Evolutionary conservation across 805 yeast species (phyloP).

Genomic region (Trichomonascus vanleenenianus): DNA sequence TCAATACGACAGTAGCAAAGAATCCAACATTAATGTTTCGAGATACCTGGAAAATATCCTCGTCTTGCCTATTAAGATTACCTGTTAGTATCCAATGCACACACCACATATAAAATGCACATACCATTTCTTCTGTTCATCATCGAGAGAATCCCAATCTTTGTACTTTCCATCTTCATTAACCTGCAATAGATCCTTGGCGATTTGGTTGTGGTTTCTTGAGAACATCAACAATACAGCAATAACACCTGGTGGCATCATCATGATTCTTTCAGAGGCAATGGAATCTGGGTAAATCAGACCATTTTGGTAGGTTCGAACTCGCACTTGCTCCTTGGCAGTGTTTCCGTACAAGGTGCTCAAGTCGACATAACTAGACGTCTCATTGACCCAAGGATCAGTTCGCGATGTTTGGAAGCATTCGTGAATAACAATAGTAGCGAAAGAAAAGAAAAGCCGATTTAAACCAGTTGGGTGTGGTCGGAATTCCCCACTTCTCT

Average conservation of each 20-base stretch:
- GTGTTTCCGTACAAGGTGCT: slow-evolving; percentile 1
- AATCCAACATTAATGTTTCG: slow-evolving; percentile 3
- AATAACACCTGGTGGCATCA: slow-evolving; percentile 2
- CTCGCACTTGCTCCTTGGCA: neutral
- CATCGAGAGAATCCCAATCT: neutral
- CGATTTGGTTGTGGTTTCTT: neutral
- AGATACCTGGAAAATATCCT: slow-evolving; percentile 1
- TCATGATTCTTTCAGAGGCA: slow-evolving; percentile 1
- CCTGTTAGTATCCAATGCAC: neutral
- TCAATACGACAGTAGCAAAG: slow-evolving; percentile 1
- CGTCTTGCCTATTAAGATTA: slow-evolving; percentile 1
- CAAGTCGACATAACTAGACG: slow-evolving; percentile 1
- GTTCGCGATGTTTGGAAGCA: slow-evolving; percentile 1
- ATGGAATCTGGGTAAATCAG: slow-evolving; percentile 1
- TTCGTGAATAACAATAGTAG: slow-evolving; percentile 1
- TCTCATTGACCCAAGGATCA: neutral
- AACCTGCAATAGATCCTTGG: neutral
- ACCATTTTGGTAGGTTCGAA: neutral
- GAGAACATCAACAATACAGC: slow-evolving; percentile 1
- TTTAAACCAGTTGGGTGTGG: neutral
- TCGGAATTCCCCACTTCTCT: neutral
- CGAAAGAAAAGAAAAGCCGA: neutral
- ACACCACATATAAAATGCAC: neutral
- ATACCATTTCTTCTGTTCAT: neutral
- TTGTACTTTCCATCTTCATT: slow-evolving; percentile 1